These are phyloP conservation scores for Syncephalastrum sp. DNA, from an alignment of 371 early-diverging fungal genomes.

Conservation along the genomic window DNA sequence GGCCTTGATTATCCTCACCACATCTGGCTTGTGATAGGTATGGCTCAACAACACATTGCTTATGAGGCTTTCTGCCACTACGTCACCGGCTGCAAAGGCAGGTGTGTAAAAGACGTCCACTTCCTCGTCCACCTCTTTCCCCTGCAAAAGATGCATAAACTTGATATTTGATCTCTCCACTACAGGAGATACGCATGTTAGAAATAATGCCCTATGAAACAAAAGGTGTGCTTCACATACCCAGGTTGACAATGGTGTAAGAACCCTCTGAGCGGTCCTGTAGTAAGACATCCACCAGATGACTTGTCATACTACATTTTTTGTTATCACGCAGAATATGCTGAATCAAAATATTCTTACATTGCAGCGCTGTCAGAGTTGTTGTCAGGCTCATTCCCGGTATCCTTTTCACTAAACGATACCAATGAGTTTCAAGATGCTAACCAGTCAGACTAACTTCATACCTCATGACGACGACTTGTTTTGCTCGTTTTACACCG, in stretches of 20 bases:
- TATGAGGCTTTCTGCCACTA: constrained; percentile 42
- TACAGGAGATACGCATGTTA: too few relatives aligned
- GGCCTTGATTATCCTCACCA: constrained; percentile 50
- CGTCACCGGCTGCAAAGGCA: constrained; percentile 52
- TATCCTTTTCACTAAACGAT: constrained; percentile 37
- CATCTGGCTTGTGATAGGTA: constrained; percentile 50
- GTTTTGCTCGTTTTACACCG: constrained; percentile 52
- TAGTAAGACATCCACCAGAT: constrained; percentile 33
- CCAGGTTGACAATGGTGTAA: constrained; percentile 33
- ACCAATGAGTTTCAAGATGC: background rate
- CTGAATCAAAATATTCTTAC: constrained; percentile 20
- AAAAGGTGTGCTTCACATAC: constrained; percentile 6
- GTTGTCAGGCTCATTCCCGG: constrained; percentile 29
- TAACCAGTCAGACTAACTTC: background rate
- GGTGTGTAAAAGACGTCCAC: constrained; percentile 42
- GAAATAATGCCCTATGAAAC: too few relatives aligned
- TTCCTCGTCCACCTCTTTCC: constrained; percentile 34
- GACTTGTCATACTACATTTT: constrained; percentile 32
- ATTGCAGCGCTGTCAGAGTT: constrained; percentile 48
- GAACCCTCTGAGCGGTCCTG: constrained; percentile 22
- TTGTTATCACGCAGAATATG: background rate
- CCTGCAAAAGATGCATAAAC: constrained; percentile 44
- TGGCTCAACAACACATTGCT: constrained; percentile 50
- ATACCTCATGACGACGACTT: constrained; percentile 60
- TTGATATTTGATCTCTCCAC: constrained; percentile 47